These are phyloP conservation scores for Phoenix dactylifera DNA, from an alignment of 176 grass and related monocot genomes.

Conservation along the genomic window DNA sequence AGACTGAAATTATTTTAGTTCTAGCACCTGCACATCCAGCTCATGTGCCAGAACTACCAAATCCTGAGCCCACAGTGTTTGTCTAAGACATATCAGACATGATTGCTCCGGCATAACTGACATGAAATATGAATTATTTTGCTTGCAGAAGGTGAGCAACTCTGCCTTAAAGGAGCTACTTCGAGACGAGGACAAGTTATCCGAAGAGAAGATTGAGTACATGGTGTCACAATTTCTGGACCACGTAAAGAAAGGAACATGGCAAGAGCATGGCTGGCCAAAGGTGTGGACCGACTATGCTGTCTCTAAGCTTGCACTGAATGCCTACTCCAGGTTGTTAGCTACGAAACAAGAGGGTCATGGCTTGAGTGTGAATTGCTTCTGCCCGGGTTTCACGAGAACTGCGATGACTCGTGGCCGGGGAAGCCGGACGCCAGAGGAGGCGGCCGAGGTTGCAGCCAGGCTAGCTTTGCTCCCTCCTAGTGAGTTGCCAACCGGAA, in stretches of 20 bases:
- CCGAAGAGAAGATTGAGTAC: slow-evolving; percentile 34
- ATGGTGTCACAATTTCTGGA: slow-evolving; percentile 65
- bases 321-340: slow-evolving; percentile 72
- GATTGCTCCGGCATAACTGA: too few relatives aligned
- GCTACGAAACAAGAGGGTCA: slow-evolving; percentile 41
- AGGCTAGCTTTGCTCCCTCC: slow-evolving; percentile 41
- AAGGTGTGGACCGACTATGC: slow-evolving; percentile 92
- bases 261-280: slow-evolving; percentile 62
- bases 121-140: background rate
- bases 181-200: slow-evolving; percentile 54
- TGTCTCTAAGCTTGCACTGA: slow-evolving; percentile 85
- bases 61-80: too few relatives aligned
- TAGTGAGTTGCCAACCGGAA: slow-evolving; percentile 47
- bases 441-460: slow-evolving; percentile 46
- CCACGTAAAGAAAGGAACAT: slow-evolving; percentile 66
- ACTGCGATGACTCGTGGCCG: slow-evolving; percentile 73
- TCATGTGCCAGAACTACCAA: too few relatives aligned
- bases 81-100: too few relatives aligned
- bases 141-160: slow-evolving; percentile 55
- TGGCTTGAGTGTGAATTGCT: slow-evolving; percentile 61
- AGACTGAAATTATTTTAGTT: too few relatives aligned
- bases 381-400: slow-evolving; percentile 86
- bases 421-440: slow-evolving; percentile 52
- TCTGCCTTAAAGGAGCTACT: slow-evolving; percentile 29
- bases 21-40: too few relatives aligned